Base-by-base conservation (phyloP, 495 filamentous ascomycete genomes). In the Penicillium coffeae region DNA sequence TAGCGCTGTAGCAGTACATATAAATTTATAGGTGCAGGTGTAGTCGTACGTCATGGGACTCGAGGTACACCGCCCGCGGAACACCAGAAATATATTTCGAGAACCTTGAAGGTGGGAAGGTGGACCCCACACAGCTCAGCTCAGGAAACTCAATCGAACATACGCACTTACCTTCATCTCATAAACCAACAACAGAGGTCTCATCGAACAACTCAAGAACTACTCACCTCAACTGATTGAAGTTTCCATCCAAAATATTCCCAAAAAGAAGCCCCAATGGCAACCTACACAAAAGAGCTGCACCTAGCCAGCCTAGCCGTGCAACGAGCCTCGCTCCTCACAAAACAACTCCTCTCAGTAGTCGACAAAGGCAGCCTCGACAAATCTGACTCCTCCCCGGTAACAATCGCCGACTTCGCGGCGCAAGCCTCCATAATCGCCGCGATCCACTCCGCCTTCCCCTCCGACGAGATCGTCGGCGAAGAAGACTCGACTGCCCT, bases 361-460 rank as follows among this genome's bases (percentile, higher is more conserved):
- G 68, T 78, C 30, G 64, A 76, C 58, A 76, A 74, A 43, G 73
- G 73, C 35, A 50, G 57, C 10, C 58, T 79, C n/a, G 66, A 74
- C 55, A 87, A 87, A 56, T 72, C 68, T 45, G 82, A 87, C 52
- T 63, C 72, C 7, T 79, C 73, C 20, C 81, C 81, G 6, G 82
- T 86, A 21, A 86, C 83, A 2, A 73, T 85, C n/a, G 82, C 79
- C 56, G 83, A 87, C 53, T 85, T 85, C 54, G 82, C 79, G 44
- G 77, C 83, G 34, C 83, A 87, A 59, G 79, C 82, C 15, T 65
- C 85, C 3, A 74, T 87, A 19, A 79, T 82, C 38, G 68, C 68
- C 27, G 77, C 77, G 0, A 60, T 87, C 22, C 68, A 75, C 48
- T 41, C 61, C 37, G 63, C 63, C 35, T 86, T 85, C 49, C 82